Base-by-base conservation (phyloP, 164 flowering plant species). In the Macadamia tetraphylla region DNA sequence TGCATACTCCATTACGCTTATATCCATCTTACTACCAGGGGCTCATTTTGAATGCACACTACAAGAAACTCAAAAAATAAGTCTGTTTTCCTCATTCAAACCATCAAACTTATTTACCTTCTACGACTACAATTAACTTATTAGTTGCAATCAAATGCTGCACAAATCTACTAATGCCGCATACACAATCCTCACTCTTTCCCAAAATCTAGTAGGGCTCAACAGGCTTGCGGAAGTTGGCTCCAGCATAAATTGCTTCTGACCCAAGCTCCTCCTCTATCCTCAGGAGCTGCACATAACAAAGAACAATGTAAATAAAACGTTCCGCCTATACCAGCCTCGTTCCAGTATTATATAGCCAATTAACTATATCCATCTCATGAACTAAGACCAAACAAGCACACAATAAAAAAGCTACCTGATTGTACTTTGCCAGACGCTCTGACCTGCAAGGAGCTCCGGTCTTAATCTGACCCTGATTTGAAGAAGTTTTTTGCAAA, bases 401-500 rank as follows among this genome's bases (percentile, higher is more conserved):
- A 29, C 4, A 58, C 59, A 23, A 31, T 18, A 15, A 35, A 30
- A 62, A 13, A 9, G 17, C n/a, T 58, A 87, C 90, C 90, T 91
- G 97, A 71, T 91, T 91, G 62, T 91, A 91, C 67, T 91, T 91
- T 6, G 97, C 97, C 64, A 91, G 91, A 64, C 97, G 94, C 79
- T 91, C 95, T 6, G 97, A 91, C 71, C 97, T 83, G 88, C 97
- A 91, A 30, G 97, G 97, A 68, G 75, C 23, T 23, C 23, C 23
- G 23, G 23, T 23, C 23, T 23, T 23, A 23, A 23, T 23, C 23
- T 23, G 23, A 94, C 76, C 97, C 95, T 0, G 97, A 88, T 84
- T 91, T 91, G 17, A 91, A 89, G 78, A 88, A 92, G 55, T 91
- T 93, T 92, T 83, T 63, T 62, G 35, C 4, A 53, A 35, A 17